Percentiles rank a stretch among this genome's conserved stretches.
These are phyloP conservation scores for Chalciporus sp. DNA, from an alignment of 1,284 basidiomycete genomes.

Conservation along the genomic window DNA sequence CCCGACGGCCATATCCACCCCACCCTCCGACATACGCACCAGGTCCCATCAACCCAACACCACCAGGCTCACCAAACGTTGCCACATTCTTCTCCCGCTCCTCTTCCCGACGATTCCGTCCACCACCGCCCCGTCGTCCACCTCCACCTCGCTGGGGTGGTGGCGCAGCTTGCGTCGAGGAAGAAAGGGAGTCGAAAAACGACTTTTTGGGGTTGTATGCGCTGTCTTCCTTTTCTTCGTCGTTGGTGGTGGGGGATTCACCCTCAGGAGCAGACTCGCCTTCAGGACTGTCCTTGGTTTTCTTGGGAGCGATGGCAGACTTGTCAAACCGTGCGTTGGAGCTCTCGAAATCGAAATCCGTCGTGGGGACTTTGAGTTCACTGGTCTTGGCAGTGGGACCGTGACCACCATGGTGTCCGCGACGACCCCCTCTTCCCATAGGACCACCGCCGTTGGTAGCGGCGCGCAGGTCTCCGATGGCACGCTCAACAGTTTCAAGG, in stretches of 20 bases:
- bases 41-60: slow-evolving; percentile 71
- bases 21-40: slow-evolving; percentile 56
- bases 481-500: slow-evolving; percentile 76
- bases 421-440: slow-evolving; percentile 42
- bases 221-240: slow-evolving; percentile 28
- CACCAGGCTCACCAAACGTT: slow-evolving; percentile 81
- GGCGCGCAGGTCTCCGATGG: slow-evolving; percentile 73
- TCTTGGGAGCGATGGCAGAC: slow-evolving; percentile 47
- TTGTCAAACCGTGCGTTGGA: slow-evolving; percentile 81
- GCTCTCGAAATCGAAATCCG: slow-evolving; percentile 77
- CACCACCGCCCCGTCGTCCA: slow-evolving; percentile 52
- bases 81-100: slow-evolving; percentile 78
- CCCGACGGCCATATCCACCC: slow-evolving; percentile 51
- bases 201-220: slow-evolving; percentile 77
- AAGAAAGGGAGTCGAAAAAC: slow-evolving; percentile 78
- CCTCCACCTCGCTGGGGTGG: slow-evolving; percentile 43
- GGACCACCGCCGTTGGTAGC: slow-evolving; percentile 45
- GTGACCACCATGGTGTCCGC: slow-evolving; percentile 36
- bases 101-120: slow-evolving; percentile 71
- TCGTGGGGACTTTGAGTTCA: slow-evolving; percentile 61
- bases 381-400: slow-evolving; percentile 21
- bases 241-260: slow-evolving; percentile 20
- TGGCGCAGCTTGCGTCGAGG: slow-evolving; percentile 44
- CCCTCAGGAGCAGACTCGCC: slow-evolving; percentile 25
- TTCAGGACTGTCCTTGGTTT: slow-evolving; percentile 34